Conservation (phyloP, 2,329 filamentous ascomycete genomes). For the Venturia oleaginea region DNA sequence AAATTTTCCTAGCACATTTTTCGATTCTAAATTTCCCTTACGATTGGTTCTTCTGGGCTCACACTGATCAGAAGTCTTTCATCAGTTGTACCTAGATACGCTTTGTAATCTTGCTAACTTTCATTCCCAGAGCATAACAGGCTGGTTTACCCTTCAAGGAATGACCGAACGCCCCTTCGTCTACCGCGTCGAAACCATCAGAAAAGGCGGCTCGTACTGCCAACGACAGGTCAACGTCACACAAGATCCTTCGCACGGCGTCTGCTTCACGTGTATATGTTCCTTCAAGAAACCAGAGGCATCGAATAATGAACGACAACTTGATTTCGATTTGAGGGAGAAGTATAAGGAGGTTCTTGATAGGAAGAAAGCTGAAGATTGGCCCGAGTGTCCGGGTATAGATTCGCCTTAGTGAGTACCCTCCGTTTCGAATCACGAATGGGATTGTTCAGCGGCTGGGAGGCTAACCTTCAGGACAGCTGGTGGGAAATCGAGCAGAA, state of each 20-base stretch:
- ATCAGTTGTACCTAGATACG: background rate
- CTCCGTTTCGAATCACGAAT: background rate
- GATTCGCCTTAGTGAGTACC: conserved; percentile 25
- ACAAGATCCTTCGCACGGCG: conserved; percentile 33
- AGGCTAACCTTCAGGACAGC: conserved; percentile 17
- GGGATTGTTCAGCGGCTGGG: conserved; percentile 17
- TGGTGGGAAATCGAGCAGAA: conserved; percentile 10
- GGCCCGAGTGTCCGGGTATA: conserved; percentile 26
- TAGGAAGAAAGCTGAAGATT: conserved; percentile 22
- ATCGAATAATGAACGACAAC: conserved; percentile 26
- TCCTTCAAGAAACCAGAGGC: conserved; percentile 42
- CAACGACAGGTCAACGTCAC: conserved; percentile 44
- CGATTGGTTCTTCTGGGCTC: background rate
- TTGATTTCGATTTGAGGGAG: conserved; percentile 26
- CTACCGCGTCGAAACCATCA: conserved; percentile 41
- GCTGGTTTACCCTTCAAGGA: conserved; percentile 43
- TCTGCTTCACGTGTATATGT: conserved; percentile 44
- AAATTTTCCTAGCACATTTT: background rate
- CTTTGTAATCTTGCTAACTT: background rate
- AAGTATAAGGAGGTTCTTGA: conserved; percentile 27
- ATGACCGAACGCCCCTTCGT: conserved; percentile 39
- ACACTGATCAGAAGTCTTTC: background rate
- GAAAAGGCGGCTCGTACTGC: conserved; percentile 44
- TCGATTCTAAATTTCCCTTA: background rate
- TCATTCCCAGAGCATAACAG: conserved; percentile 39